Evolutionary conservation across 2,329 filamentous ascomycete species (phyloP).

Genomic region (Exophiala sp.): DNA sequence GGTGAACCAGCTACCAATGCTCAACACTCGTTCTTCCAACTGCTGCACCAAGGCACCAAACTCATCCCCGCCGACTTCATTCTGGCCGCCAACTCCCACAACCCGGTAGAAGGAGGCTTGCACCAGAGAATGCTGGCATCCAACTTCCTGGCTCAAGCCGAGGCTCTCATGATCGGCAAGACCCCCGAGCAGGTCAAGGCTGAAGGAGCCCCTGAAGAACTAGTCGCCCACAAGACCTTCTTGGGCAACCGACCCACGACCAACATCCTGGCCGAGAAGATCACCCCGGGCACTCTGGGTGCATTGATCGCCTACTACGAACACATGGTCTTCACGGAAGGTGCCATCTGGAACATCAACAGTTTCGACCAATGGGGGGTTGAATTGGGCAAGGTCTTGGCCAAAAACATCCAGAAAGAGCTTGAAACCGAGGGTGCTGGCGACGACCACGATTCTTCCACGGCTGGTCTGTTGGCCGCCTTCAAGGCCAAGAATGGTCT

Average conservation of each 20-base stretch:
- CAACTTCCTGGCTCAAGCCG: slow-evolving; percentile 47
- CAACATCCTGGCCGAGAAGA: slow-evolving; percentile 85
- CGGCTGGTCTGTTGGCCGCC: slow-evolving; percentile 78
- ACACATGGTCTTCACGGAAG: slow-evolving; percentile 96
- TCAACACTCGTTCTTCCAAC: slow-evolving; percentile 99
- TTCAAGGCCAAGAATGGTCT: slow-evolving; percentile 71
- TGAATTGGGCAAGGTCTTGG: slow-evolving; percentile 91
- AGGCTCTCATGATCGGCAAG: slow-evolving; percentile 51
- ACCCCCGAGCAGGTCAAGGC: slow-evolving; percentile 44
- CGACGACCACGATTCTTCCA: slow-evolving; percentile 75
- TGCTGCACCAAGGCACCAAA: slow-evolving; percentile 98
- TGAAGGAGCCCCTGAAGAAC: slow-evolving; percentile 43
- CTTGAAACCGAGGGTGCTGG: slow-evolving; percentile 68
- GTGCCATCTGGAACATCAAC: slow-evolving; percentile 99
- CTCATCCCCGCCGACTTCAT: slow-evolving; percentile 98
- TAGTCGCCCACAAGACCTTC: slow-evolving; percentile 99
- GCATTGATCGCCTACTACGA: slow-evolving; percentile 98
- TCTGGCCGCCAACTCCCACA: slow-evolving; percentile 91
- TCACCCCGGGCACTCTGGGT: slow-evolving; percentile 87
- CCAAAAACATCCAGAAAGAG: slow-evolving; percentile 84
- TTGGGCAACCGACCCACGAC: slow-evolving; percentile 95
- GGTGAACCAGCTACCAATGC: slow-evolving; percentile 98
- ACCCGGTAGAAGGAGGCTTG: slow-evolving; percentile 83
- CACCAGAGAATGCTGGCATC: slow-evolving; percentile 67
- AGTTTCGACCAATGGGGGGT: slow-evolving; percentile 99